These are phyloP conservation scores for Phialophora macrospora DNA, from an alignment of 2,329 filamentous ascomycete species.

Conservation along the genomic window DNA sequence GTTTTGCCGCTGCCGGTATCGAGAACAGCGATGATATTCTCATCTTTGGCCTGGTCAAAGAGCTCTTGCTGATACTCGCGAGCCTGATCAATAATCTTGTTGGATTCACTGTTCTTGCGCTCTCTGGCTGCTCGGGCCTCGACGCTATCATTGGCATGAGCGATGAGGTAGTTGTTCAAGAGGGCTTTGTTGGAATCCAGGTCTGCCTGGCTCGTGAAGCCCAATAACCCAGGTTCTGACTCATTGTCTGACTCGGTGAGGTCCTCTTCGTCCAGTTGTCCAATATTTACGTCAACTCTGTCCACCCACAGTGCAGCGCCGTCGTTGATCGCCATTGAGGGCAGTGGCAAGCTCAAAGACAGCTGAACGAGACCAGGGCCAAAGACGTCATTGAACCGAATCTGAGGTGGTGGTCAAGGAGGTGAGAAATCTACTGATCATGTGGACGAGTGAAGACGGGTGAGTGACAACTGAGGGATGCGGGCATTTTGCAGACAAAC, in stretches of 20 bases:
- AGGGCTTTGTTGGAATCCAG: constrained; percentile 28
- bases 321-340: constrained; percentile 9
- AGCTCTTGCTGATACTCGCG: constrained; percentile 91
- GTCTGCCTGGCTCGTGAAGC: not conserved
- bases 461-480: not conserved
- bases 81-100: constrained; percentile 73
- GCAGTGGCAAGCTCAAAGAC: not conserved
- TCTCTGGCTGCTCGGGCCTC: constrained; percentile 15
- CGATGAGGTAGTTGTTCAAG: constrained; percentile 28
- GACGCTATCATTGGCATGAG: constrained; percentile 9
- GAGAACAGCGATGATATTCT: constrained; percentile 84
- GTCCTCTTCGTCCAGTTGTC: constrained; percentile 11
- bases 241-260: constrained; percentile 26
- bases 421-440: not conserved
- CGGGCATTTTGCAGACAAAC: constrained; percentile 3
- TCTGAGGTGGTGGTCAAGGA: not conserved
- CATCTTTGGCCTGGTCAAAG: constrained; percentile 80
- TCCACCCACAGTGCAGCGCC: not conserved
- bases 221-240: constrained; percentile 2
- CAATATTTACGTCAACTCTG: not conserved
- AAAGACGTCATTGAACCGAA: not conserved
- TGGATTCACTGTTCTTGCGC: constrained; percentile 56
- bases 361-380: not conserved
- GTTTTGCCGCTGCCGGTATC: constrained; percentile 86
- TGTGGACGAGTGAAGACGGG: not conserved